Percentiles rank a stretch among this genome's conserved stretches.
Conservation (phyloP, 1,139 yeast species). For the Yamadazyma diospyri region DNA sequence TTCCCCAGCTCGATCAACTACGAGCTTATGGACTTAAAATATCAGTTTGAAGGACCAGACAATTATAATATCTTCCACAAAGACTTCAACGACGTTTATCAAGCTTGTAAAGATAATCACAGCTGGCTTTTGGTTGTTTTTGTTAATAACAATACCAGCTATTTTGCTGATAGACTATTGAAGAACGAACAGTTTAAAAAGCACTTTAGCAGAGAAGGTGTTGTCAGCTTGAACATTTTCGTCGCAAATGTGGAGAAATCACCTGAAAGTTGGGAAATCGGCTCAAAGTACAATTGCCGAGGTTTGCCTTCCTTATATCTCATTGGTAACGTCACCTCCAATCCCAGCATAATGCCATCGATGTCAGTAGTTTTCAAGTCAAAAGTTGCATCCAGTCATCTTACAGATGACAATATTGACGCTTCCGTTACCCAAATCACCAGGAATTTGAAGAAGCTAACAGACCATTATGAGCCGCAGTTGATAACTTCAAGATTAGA, state of each 20-base stretch:
- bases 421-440: slow-evolving; percentile 26
- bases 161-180: slow-evolving; percentile 28
- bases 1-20: slow-evolving; percentile 12
- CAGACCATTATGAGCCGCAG: slow-evolving; percentile 50
- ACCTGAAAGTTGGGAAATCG: slow-evolving; percentile 54
- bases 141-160: slow-evolving; percentile 31
- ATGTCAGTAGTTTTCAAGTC: slow-evolving; percentile 51
- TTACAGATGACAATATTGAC: slow-evolving; percentile 17
- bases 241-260: slow-evolving; percentile 33
- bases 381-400: slow-evolving; percentile 25
- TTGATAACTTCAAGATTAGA: slow-evolving; percentile 48
- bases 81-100: slow-evolving; percentile 45
- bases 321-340: slow-evolving; percentile 49
- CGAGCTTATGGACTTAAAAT: slow-evolving; percentile 10
- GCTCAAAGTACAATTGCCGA: slow-evolving; percentile 35
- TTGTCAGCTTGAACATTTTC: slow-evolving; percentile 40
- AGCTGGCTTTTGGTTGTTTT: slow-evolving; percentile 46
- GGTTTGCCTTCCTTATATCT: slow-evolving; percentile 45
- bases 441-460: slow-evolving; percentile 30
- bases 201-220: slow-evolving; percentile 33
- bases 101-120: slow-evolving; percentile 34
- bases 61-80: slow-evolving; percentile 1
- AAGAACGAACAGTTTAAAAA: slow-evolving; percentile 24
- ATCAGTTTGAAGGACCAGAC: slow-evolving; percentile 1
- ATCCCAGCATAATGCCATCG: slow-evolving; percentile 46